Conservation (phyloP, 192 early-diverging fungal species). For the Coemansia sp. region DNA sequence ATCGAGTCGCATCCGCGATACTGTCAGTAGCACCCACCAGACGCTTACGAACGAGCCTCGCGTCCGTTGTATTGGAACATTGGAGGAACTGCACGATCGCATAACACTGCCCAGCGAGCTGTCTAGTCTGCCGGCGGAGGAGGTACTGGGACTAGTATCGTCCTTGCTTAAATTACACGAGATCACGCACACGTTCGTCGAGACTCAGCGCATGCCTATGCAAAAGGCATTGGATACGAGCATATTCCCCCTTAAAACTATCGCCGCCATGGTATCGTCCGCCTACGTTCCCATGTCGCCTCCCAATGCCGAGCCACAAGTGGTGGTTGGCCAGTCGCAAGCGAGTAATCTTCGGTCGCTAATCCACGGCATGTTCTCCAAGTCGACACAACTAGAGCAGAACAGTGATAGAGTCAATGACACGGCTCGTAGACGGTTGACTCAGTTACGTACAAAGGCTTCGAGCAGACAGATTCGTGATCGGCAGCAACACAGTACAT, state of each 20-base stretch:
- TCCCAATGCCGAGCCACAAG: not conserved
- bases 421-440: not conserved
- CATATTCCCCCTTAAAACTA: slow-evolving; percentile 34
- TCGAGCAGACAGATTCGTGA: not conserved
- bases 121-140: not conserved
- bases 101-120: slow-evolving; percentile 37
- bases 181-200: slow-evolving; percentile 48
- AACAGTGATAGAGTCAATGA: not conserved
- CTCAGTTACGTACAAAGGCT: not conserved
- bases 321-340: too few relatives aligned
- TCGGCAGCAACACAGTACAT: not conserved
- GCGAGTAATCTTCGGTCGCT: not conserved
- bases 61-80: slow-evolving; percentile 18
- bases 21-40: not conserved
- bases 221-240: slow-evolving; percentile 24
- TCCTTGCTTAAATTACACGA: slow-evolving; percentile 34
- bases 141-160: slow-evolving; percentile 31
- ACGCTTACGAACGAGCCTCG: not conserved
- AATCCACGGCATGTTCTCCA: not conserved
- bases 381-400: not conserved
- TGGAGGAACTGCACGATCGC: slow-evolving; percentile 18
- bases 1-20: not conserved
- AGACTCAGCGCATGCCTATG: slow-evolving; percentile 30
- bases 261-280: slow-evolving; percentile 24
- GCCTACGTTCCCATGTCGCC: not conserved